Conservation (phyloP, 192 early-diverging fungal genomes). For the Umbelopsis sp. region DNA sequence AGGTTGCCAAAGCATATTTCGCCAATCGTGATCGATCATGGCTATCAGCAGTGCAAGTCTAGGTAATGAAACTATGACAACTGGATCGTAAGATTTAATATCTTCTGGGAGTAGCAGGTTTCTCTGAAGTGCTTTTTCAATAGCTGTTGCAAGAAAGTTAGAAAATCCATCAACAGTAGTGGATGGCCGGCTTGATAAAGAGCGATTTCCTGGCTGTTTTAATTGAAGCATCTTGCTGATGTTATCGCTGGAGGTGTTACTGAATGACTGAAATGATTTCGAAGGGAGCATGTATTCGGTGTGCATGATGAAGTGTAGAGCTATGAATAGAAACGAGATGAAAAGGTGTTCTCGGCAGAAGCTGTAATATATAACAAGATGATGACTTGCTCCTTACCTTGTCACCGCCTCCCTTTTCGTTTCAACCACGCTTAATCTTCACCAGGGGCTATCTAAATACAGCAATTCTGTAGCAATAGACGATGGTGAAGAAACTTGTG, state of each 20-base stretch:
- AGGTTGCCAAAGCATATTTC: not conserved
- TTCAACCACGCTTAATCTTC: not conserved
- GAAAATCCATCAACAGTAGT: not conserved
- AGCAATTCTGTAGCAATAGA: no score
- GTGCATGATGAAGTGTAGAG: no score
- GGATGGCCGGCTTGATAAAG: no score
- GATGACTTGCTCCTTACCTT: not conserved
- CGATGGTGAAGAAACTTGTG: no score
- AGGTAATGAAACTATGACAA: not conserved
- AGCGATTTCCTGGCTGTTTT: no score
- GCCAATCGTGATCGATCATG: not conserved
- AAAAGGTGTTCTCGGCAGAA: no score
- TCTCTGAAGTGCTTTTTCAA: not conserved
- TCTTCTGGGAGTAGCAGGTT: not conserved
- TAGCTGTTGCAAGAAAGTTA: not conserved
- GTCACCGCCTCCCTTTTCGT: not conserved
- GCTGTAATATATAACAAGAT: not conserved
- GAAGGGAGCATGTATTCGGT: not conserved
- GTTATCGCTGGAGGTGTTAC: not conserved
- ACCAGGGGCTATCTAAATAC: not conserved
- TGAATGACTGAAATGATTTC: not conserved
- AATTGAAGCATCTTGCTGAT: not conserved
- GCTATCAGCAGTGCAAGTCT: slow-evolving; percentile 4
- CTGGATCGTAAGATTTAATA: slow-evolving; percentile 11
- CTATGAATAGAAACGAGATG: no score